These are phyloP conservation scores for Gloeopeniophorella convolvens DNA, from an alignment of 768 basidiomycete genomes.

Conservation along the genomic window DNA sequence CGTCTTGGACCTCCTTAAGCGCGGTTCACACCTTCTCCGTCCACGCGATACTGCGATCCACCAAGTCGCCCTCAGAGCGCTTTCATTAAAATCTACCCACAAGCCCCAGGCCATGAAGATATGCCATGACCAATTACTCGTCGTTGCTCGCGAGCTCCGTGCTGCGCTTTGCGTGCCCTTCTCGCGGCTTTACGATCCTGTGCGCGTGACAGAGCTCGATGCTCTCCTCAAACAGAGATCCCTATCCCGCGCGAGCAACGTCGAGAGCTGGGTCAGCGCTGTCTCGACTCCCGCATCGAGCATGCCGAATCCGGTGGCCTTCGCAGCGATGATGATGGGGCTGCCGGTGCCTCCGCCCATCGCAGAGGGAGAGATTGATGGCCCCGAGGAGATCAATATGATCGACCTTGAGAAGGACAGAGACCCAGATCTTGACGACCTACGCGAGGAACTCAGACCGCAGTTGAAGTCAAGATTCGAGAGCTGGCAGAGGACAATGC, in stretches of 20 bases:
- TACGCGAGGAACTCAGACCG: conserved; percentile 56
- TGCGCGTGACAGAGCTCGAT: conserved; percentile 39
- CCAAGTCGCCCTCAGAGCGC: conserved; percentile 38
- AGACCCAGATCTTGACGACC: conserved; percentile 53
- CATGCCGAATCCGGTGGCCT: conserved; percentile 45
- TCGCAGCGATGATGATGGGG: conserved; percentile 63
- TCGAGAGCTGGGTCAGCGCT: conserved; percentile 47
- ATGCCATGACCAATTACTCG: conserved; percentile 46
- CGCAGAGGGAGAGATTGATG: conserved; percentile 34
- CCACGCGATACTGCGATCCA: conserved; percentile 45
- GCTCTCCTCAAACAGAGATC: conserved; percentile 34
- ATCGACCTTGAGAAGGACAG: conserved; percentile 41
- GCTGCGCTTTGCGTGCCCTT: conserved; percentile 42
- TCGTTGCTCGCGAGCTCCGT: conserved; percentile 38
- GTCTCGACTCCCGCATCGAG: conserved; percentile 35
- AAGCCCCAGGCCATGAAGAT: conserved; percentile 34
- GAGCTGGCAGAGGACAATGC: conserved; percentile 44
- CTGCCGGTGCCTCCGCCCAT: conserved; percentile 38
- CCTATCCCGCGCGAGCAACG: conserved; percentile 37
- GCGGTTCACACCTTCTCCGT: conserved; percentile 51
- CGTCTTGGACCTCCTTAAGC: conserved; percentile 38
- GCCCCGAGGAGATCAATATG: conserved; percentile 42
- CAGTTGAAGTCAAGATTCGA: conserved; percentile 50
- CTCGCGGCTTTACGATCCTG: conserved; percentile 38
- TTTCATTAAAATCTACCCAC: conserved; percentile 28